Percentiles rank a stretch among this genome's conserved stretches.
Conservation (phyloP, 108 stramenopile genomes). For the Pseudonitzschia multiseries region DNA sequence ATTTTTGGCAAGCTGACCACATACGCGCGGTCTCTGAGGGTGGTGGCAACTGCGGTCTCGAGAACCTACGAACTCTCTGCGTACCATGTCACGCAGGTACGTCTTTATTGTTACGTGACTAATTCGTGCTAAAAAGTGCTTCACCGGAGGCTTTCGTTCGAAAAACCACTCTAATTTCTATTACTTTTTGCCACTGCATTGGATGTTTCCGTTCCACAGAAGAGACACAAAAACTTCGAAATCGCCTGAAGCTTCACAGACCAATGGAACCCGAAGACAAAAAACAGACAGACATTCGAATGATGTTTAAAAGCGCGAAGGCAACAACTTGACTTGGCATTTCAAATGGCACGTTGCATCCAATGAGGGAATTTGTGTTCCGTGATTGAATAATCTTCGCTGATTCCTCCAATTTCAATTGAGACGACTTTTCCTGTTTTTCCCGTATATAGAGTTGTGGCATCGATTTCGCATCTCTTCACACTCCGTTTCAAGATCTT, state of each 20-base stretch:
- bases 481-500: neutral
- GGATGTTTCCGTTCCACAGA: neutral
- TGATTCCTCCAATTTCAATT: too few species aligned
- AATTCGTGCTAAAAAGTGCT: too few species aligned
- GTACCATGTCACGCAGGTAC: constrained; percentile 66
- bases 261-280: neutral
- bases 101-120: constrained; percentile 10
- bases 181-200: too few species aligned
- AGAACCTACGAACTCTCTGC: constrained; percentile 82
- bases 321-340: neutral
- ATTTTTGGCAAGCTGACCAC: constrained; percentile 90
- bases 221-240: constrained; percentile 12
- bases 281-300: constrained; percentile 9
- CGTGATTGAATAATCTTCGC: too few species aligned
- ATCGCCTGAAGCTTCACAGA: constrained; percentile 5
- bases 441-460: too few species aligned
- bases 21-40: constrained; percentile 79
- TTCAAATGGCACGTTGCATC: neutral
- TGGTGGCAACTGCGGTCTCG: constrained; percentile 64
- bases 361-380: too few species aligned
- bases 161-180: too few species aligned
- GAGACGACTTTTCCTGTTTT: too few species aligned
- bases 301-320: neutral
- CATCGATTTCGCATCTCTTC: too few species aligned
- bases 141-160: too few species aligned